A percentile compares a stretch with the other conserved stretches of the same genome.
These are phyloP conservation scores for Chrysanthemum lavandulifolium DNA, from an alignment of 129 eudicot genomes.

Conservation along the genomic window DNA sequence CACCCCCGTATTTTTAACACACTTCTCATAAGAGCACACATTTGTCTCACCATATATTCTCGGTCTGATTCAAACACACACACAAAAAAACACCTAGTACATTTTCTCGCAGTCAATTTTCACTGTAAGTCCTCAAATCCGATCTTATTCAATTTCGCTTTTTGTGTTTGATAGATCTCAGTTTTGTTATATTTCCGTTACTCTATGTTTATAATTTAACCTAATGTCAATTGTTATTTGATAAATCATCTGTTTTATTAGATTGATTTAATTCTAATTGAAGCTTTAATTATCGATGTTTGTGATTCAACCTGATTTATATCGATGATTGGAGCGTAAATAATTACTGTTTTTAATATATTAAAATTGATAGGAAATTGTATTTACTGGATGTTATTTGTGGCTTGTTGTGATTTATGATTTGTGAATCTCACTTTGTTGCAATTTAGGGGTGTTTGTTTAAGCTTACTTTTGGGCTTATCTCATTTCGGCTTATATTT, in stretches of 20 bases:
- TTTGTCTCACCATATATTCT: no score
- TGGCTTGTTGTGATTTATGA: no score
- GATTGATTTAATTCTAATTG: neutral
- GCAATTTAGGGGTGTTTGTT: no score
- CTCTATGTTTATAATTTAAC: constrained; percentile 8
- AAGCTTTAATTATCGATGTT: neutral
- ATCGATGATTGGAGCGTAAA: neutral
- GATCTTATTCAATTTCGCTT: constrained; percentile 2
- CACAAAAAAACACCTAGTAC: constrained; percentile 3
- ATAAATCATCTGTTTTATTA: neutral
- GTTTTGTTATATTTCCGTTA: neutral
- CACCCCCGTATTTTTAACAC: no score
- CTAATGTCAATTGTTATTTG: constrained; percentile 5
- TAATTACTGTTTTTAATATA: no score
- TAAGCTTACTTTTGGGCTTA: no score
- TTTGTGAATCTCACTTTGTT: no score
- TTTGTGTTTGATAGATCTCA: constrained; percentile 9
- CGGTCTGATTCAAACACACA: constrained; percentile 3
- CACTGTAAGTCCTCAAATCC: constrained; percentile 18
- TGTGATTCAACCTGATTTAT: constrained; percentile 7
- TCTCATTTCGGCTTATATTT: no score
- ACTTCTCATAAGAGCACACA: no score
- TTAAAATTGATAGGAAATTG: no score
- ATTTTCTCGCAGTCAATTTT: constrained; percentile 28
- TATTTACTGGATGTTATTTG: no score